Conservation (phyloP, 768 basidiomycete species). For the Amanita jacksonii region DNA sequence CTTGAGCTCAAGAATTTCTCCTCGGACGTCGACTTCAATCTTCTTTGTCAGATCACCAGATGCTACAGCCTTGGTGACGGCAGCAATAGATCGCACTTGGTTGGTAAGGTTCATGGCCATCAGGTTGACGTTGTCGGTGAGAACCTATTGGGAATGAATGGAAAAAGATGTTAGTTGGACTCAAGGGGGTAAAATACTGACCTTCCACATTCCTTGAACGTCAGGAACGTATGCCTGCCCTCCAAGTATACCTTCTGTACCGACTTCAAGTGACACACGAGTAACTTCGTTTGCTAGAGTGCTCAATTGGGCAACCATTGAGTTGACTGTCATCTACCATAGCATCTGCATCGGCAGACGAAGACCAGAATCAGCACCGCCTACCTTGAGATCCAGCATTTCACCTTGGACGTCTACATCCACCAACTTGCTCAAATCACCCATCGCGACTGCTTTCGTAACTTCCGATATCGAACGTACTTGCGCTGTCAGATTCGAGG, state of each 20-base stretch:
- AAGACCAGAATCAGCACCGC: too few species aligned
- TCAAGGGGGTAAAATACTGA: slow-evolving; percentile 15
- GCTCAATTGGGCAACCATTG: slow-evolving; percentile 71
- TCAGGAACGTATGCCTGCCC: slow-evolving; percentile 90
- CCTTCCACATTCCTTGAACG: slow-evolving; percentile 94
- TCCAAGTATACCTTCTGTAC: slow-evolving; percentile 87
- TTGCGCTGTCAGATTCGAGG: slow-evolving; percentile 75
- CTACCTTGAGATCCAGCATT: slow-evolving; percentile 70
- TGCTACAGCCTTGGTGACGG: slow-evolving; percentile 94
- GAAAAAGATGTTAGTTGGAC: not conserved
- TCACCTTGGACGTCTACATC: slow-evolving; percentile 92
- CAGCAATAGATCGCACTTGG: slow-evolving; percentile 78
- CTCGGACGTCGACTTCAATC: slow-evolving; percentile 85
- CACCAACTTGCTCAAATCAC: slow-evolving; percentile 77
- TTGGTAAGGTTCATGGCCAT: slow-evolving; percentile 90
- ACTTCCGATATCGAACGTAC: slow-evolving; percentile 90
- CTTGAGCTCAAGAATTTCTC: slow-evolving; percentile 85
- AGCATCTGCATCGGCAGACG: not conserved
- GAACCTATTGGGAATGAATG: slow-evolving; percentile 22
- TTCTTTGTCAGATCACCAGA: slow-evolving; percentile 89
- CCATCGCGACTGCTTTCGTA: slow-evolving; percentile 78
- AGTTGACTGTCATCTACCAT: slow-evolving; percentile 64
- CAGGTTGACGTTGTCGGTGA: slow-evolving; percentile 77
- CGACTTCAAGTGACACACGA: slow-evolving; percentile 85
- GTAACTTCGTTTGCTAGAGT: slow-evolving; percentile 81